Evolutionary conservation across 495 filamentous ascomycete genomes (phyloP), one percentile per base, ranked within the genome.

Genomic region (Xylaria palmicola): DNA sequence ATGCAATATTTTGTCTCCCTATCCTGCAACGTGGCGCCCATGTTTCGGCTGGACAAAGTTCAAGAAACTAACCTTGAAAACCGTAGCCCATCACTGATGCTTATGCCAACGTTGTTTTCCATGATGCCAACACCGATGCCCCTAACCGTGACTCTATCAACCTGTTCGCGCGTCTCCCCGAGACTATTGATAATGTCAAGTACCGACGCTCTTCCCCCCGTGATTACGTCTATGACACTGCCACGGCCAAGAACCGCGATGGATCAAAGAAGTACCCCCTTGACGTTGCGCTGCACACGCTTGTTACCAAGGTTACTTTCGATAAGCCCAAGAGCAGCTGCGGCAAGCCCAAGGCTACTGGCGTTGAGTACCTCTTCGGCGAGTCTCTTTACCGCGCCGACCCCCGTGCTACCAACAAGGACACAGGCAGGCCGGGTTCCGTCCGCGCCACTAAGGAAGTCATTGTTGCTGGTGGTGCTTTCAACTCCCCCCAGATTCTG

Each of bases 311-410:
- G 62, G 72, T 89, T 30, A 66, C 65, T 27, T 88, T 89, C 54
- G 75, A 82, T 56, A 60, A 66, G n/a, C n/a, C n/a, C 15, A 63
- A 68, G 34, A 71, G 73, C 4, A 61, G 40, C 19, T 65, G 62
- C 4, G 53, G 56, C 4, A 73, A 73, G 10, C 83, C 85, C 0
- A 72, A 70, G 4, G 87, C 88, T 6, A 84, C 73, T 0, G 87
- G 87, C 32, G 78, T 90, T 30, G 80, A 86, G 32, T 90, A 83
- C 65, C 78, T 89, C 6, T 76, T 81, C 52, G 87, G 86, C 24
- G 60, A 81, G 26, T 68, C 76, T 49, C 75, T 90, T 10, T 90
- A 88, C 74, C 72, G 79, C 32, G 86, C 87, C 4, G 81, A 82
- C 51, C 84, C 83, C 1, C 69, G 70, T 1, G 65, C 55, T 55